Base-by-base conservation (phyloP, 768 basidiomycete species). In the Baorangia bicolor region DNA sequence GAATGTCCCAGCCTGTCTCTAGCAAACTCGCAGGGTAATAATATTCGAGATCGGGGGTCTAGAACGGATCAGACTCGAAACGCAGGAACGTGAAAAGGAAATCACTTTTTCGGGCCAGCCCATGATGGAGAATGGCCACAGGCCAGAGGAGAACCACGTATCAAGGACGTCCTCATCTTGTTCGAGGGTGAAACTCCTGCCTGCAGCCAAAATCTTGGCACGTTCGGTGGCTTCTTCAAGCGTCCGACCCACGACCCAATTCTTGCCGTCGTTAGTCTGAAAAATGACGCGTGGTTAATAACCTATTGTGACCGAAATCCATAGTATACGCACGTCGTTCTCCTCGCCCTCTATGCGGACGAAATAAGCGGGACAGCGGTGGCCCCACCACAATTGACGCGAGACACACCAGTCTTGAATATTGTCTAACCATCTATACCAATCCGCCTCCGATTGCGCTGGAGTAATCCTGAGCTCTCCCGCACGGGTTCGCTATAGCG, bases 341-440 rank as follows among this genome's bases (percentile, higher is more conserved):
- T 80, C 78, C 56, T 78, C 72, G 5, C 93, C 94, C 53, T 94
- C 91, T 53, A 98, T 83, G 42, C 82, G 81, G 44, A 97, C 87
- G 57, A 94, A 89, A 75, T 97, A 98, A 0, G 94, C 97, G 3
- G 97, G 97, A 69, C 87, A 89, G 53, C 97, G 85, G 68, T 98
- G 96, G 28, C 97, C 96, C 96, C 96, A 98, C 97, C 97, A 99
- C 18, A 98, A 81, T 68, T 99, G 97, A 51, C 97, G 90, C 2
- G 97, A 98, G 66, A 98, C 88, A 75, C 97, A 99, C 97, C 97
- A 99, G 68, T 98, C 97, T 73, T 98, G 94, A 56, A 97, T 93
- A 61, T 82, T 84, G 60, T 94, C 92, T 35, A 98, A 76, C 96
- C 97, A 98, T 54, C 92, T 82, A 70, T 90, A 94, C 95, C 94